Conservation (phyloP, 768 basidiomycete species). For the Rhodotorula toruloides region DNA sequence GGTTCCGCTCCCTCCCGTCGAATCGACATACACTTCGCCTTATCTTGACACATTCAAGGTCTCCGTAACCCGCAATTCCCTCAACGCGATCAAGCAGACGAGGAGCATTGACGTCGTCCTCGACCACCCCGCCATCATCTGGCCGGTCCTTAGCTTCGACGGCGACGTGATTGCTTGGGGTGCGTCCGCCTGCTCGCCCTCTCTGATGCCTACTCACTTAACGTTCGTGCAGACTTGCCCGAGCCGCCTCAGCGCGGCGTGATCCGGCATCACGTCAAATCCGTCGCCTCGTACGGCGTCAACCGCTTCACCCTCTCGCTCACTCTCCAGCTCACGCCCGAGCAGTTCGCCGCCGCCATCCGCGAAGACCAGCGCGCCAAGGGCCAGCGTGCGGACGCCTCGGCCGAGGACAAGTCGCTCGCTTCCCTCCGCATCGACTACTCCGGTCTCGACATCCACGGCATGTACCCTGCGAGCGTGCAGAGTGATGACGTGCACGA, state of each 20-base stretch:
- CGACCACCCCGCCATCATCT: constrained; percentile 77
- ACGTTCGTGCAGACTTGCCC: constrained; percentile 33
- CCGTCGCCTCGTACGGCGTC: constrained; percentile 62
- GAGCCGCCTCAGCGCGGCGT: constrained; percentile 68
- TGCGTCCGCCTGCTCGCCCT: not conserved
- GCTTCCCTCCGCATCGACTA: constrained; percentile 61
- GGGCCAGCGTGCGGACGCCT: constrained; percentile 41
- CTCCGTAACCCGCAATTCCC: constrained; percentile 56
- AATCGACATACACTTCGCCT: constrained; percentile 53
- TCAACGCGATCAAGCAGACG: constrained; percentile 59
- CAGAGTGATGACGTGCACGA: constrained; percentile 37
- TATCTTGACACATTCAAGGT: constrained; percentile 53
- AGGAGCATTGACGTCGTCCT: constrained; percentile 66
- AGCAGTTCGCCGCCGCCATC: constrained; percentile 30
- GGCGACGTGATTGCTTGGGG: constrained; percentile 78
- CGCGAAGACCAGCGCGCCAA: constrained; percentile 31
- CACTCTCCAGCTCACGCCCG: constrained; percentile 56
- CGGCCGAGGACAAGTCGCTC: constrained; percentile 26
- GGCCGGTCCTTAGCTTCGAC: constrained; percentile 79
- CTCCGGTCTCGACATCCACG: constrained; percentile 69
- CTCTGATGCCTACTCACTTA: not conserved
- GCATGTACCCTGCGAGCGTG: constrained; percentile 75
- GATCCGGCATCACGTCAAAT: constrained; percentile 75
- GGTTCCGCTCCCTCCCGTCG: constrained; percentile 57
- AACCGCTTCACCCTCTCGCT: constrained; percentile 70